A percentile compares a stretch with the other conserved stretches of the same genome.
Conservation (phyloP, 345 rosid species). For the Sonneratia caseolaris region DNA sequence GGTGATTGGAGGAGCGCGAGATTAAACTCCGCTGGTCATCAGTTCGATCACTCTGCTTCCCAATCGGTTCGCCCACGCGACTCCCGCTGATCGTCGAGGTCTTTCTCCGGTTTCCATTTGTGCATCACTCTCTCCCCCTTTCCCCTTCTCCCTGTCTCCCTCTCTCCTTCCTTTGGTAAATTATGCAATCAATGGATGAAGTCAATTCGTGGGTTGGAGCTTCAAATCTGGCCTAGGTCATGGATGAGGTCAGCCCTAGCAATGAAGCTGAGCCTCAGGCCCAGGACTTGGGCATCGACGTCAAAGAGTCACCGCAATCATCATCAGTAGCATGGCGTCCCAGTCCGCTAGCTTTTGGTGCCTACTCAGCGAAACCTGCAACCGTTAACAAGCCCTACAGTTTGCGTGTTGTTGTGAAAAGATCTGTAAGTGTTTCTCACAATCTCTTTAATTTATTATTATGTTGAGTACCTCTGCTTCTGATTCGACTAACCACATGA, state of each 20-base stretch:
- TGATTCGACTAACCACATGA: neutral
- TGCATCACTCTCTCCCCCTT: neutral
- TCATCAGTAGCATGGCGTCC: conserved; percentile 50
- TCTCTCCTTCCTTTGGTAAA: neutral
- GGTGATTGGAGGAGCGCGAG: conserved; percentile 1
- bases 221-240: conserved; percentile 29
- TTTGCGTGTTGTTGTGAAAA: conserved; percentile 46
- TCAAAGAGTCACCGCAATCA: conserved; percentile 3
- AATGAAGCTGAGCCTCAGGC: conserved; percentile 28
- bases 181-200: conserved; percentile 27
- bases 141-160: neutral
- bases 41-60: conserved; percentile 11
- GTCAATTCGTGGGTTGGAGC: conserved; percentile 20
- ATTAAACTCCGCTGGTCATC: conserved; percentile 45
- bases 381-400: conserved; percentile 22
- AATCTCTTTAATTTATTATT: neutral
- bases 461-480: neutral
- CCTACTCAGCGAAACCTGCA: conserved; percentile 24
- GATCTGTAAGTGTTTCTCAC: conserved; percentile 46
- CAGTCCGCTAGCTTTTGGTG: conserved; percentile 48
- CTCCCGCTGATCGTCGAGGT: conserved; percentile 1
- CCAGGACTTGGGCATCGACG: conserved; percentile 13
- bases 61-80: neutral
- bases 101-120: neutral
- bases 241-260: conserved; percentile 56